Conservation (phyloP, 495 filamentous ascomycete genomes). For the Rhizodiscina lignyota region DNA sequence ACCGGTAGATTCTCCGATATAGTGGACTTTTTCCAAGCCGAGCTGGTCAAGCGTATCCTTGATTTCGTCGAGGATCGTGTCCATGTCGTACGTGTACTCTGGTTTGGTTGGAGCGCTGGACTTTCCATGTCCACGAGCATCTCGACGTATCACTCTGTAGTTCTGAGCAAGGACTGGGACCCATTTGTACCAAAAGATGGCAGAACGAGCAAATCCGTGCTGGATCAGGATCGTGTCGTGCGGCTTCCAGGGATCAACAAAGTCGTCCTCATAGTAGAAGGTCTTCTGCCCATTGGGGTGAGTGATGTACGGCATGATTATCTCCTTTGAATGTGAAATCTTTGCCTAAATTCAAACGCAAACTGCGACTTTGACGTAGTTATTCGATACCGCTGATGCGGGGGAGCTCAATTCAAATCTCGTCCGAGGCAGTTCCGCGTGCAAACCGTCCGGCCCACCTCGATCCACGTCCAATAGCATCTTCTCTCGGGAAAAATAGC, state of each 20-base stretch:
- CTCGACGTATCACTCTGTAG: constrained; percentile 11
- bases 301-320: too few species aligned
- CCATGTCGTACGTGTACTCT: constrained; percentile 7
- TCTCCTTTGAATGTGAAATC: too few species aligned
- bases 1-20: constrained; percentile 12
- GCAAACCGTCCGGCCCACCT: too few species aligned
- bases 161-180: constrained; percentile 10
- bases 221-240: constrained; percentile 14
- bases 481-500: too few species aligned
- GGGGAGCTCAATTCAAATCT: too few species aligned
- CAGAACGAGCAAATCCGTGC: constrained; percentile 12
- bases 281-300: constrained; percentile 9
- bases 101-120: constrained; percentile 5
- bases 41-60: constrained; percentile 13
- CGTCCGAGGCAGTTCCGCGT: too few species aligned
- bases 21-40: constrained; percentile 10
- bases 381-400: too few species aligned
- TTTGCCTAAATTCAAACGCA: too few species aligned
- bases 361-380: too few species aligned
- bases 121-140: constrained; percentile 11
- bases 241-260: constrained; percentile 12
- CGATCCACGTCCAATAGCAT: too few species aligned
- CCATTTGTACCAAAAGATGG: constrained; percentile 15
- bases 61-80: constrained; percentile 13
- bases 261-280: constrained; percentile 7